Percentiles rank a stretch among this genome's conserved stretches.
These are phyloP conservation scores for Talaromyces piceae DNA, from an alignment of 2,329 filamentous ascomycete genomes.

Conservation along the genomic window DNA sequence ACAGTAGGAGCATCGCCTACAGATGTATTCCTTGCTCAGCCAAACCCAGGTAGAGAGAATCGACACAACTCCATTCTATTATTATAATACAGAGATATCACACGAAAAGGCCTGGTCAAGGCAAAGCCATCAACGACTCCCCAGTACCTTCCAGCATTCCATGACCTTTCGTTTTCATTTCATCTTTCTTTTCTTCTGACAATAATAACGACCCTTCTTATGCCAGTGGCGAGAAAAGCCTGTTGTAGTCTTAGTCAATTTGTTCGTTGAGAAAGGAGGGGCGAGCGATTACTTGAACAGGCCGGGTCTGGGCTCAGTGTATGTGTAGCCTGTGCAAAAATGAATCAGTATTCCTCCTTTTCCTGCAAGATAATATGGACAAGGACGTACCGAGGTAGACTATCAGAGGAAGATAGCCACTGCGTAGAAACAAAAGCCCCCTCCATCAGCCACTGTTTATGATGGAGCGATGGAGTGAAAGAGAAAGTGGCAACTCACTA, in stretches of 20 bases:
- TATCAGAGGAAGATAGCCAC: conserved; percentile 93
- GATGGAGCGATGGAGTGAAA: not conserved
- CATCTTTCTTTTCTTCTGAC: not conserved
- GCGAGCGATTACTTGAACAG: conserved; percentile 56
- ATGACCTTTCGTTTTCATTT: not conserved
- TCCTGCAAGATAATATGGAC: conserved; percentile 15
- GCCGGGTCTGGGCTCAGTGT: conserved; percentile 83
- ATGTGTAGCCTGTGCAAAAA: conserved; percentile 66
- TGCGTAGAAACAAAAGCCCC: conserved; percentile 34
- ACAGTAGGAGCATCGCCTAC: not conserved
- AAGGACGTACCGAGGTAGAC: conserved; percentile 75
- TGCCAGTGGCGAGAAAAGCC: conserved; percentile 38
- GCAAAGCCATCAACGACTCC: not conserved
- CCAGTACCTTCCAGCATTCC: not conserved
- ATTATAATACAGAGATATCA: not conserved
- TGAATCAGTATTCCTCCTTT: not conserved
- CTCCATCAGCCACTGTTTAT: not conserved
- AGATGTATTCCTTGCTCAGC: too few relatives aligned
- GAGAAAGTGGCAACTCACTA: conserved; percentile 56
- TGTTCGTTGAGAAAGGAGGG: conserved; percentile 3
- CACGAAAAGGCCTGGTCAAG: not conserved
- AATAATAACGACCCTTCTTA: conserved; percentile 17
- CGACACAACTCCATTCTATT: conserved; percentile 4
- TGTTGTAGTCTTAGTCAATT: conserved; percentile 17
- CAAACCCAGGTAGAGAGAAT: not conserved